Evolutionary conservation across 768 basidiomycete species (phyloP).

Genomic region (Lactarius akahatsu): DNA sequence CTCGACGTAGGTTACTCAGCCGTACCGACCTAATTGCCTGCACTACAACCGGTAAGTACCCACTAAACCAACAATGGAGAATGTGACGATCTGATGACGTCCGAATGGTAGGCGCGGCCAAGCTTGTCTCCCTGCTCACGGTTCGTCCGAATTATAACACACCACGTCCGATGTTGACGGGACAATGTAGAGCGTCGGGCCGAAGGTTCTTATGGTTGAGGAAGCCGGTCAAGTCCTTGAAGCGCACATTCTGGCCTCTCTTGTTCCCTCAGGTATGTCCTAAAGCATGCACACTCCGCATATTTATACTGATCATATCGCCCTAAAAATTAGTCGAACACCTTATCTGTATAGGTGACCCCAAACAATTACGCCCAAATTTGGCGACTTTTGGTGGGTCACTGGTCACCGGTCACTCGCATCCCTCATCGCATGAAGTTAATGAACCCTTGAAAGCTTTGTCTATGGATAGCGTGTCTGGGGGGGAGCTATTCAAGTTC

Average conservation of each 20-base stretch:
- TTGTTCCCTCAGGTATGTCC: conserved; percentile 46
- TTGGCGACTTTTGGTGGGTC: conserved; percentile 59
- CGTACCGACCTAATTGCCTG: conserved; percentile 67
- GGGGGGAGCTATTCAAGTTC: conserved; percentile 56
- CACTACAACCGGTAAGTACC: conserved; percentile 65
- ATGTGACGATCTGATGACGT: neutral
- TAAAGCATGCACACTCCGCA: neutral
- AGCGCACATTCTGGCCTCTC: conserved; percentile 64
- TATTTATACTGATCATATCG: neutral
- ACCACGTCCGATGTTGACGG: neutral
- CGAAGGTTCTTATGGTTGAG: conserved; percentile 67
- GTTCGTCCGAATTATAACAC: conserved; percentile 36
- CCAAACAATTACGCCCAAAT: conserved; percentile 69
- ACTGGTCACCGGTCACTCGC: neutral
- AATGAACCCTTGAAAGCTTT: conserved; percentile 44
- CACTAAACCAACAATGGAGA: neutral
- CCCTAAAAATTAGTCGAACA: conserved; percentile 48
- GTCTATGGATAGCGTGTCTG: conserved; percentile 65
- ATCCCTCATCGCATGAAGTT: neutral
- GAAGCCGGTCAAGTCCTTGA: conserved; percentile 84
- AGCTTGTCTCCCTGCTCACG: conserved; percentile 55
- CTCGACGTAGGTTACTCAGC: conserved; percentile 52
- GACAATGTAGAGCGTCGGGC: conserved; percentile 49
- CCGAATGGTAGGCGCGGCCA: conserved; percentile 57
- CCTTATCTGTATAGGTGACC: conserved; percentile 79